These are phyloP conservation scores for Candida sanyiensis DNA, from an alignment of 805 yeast genomes.

Conservation along the genomic window DNA sequence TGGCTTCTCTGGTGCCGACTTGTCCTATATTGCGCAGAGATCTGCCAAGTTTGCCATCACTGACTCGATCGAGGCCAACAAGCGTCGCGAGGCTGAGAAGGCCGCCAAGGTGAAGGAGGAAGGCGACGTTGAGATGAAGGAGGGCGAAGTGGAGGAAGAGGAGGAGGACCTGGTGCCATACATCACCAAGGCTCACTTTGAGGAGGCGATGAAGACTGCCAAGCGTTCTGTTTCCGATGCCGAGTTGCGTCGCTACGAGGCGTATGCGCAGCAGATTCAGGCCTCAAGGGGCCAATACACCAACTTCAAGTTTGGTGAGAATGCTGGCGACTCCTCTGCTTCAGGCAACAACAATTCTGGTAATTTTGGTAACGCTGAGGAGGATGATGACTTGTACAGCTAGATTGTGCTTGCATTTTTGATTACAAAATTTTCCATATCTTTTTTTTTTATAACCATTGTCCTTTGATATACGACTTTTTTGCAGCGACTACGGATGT, in stretches of 20 bases:
- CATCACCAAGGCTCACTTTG: constrained; percentile 89
- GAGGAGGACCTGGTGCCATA: constrained; percentile 91
- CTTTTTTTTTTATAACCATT: too few species aligned
- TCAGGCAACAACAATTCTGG: constrained; percentile 33
- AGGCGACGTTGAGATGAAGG: constrained; percentile 45
- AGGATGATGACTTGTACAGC: constrained; percentile 60
- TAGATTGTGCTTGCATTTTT: constrained; percentile 17
- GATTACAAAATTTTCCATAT: too few species aligned
- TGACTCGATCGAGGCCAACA: constrained; percentile 89
- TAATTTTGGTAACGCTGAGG: constrained; percentile 45
- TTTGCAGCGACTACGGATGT: too few species aligned
- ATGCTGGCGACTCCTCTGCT: constrained; percentile 22
- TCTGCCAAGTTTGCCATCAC: constrained; percentile 98
- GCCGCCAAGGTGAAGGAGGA: constrained; percentile 39
- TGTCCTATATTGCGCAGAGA: constrained; percentile 95
- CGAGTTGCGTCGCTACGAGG: constrained; percentile 97
- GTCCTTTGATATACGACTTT: too few species aligned
- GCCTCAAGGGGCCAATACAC: constrained; percentile 94
- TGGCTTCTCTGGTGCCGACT: constrained; percentile 99
- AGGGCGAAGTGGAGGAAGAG: constrained; percentile 43
- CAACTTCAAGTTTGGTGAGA: constrained; percentile 76
- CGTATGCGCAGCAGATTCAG: constrained; percentile 93
- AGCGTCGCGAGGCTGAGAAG: constrained; percentile 38
- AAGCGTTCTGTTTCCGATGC: constrained; percentile 95
- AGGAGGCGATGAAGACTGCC: constrained; percentile 99